Evolutionary conservation across 768 basidiomycete genomes (phyloP).

Genomic region (Mycena venus): DNA sequence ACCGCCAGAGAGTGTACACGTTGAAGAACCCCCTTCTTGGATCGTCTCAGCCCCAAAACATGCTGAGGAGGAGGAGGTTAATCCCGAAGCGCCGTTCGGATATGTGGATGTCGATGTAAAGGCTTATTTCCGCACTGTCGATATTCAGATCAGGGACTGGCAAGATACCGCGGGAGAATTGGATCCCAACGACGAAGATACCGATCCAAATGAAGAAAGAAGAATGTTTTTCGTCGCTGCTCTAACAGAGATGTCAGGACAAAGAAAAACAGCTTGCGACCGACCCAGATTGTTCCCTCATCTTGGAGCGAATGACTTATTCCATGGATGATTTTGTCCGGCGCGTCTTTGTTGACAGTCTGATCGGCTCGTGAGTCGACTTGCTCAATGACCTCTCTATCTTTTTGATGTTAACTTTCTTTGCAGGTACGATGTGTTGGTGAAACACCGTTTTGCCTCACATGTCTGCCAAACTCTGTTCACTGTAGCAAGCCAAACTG

Average conservation of each 20-base stretch:
- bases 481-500: slow-evolving; percentile 71
- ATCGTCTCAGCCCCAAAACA: slow-evolving; percentile 61
- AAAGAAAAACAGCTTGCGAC: slow-evolving; percentile 94
- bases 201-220: slow-evolving; percentile 83
- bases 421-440: slow-evolving; percentile 71
- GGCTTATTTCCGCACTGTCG: slow-evolving; percentile 92
- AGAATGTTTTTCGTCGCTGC: slow-evolving; percentile 87
- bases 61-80: slow-evolving; percentile 50
- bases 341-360: slow-evolving; percentile 88
- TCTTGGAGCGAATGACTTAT: slow-evolving; percentile 90
- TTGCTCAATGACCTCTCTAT: neutral
- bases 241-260: slow-evolving; percentile 83
- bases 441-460: slow-evolving; percentile 90
- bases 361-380: slow-evolving; percentile 86
- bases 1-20: slow-evolving; percentile 29
- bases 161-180: slow-evolving; percentile 65
- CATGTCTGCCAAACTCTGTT: slow-evolving; percentile 96
- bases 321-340: slow-evolving; percentile 98
- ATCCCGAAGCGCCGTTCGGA: slow-evolving; percentile 88
- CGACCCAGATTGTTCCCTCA: slow-evolving; percentile 92
- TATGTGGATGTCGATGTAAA: slow-evolving; percentile 91
- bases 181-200: slow-evolving; percentile 60
- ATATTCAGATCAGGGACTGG: slow-evolving; percentile 90
- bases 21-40: slow-evolving; percentile 71
- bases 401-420: neutral